Evolutionary conservation across 148 eudicot genomes (phyloP), one percentile per base, ranked within the genome.

Genomic region (Talinum fruticosum): DNA sequence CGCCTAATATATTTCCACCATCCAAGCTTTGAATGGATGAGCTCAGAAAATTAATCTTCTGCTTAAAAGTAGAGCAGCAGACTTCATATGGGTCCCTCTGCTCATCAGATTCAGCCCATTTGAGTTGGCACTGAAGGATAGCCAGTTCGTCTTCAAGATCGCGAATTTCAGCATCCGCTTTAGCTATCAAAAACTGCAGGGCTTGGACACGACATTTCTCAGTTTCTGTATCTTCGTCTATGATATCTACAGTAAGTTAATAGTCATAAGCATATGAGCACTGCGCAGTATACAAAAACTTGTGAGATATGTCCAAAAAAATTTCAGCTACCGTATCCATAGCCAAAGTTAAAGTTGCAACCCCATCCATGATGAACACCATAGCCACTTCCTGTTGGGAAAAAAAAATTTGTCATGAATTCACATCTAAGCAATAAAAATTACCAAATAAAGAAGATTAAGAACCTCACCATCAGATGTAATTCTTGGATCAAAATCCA

Each of bases 101-200:
- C 41, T 76, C 71, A 73, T 71, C 71, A 41, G 70, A 66, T 61
- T 89, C 84, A 59, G 82, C 76, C 88, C 88, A 90, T 53, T 83
- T 85, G 54, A 87, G 88, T 76, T 88, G 92, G 79, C 87, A 82
- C 44, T 82, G 83, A 23, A 89, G 89, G 82, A 85, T 84, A 51
- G 85, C 72, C 65, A 90, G 32, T 80, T 89, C 90, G 78, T 93
- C 87, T 86, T 89, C 95, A 79, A 88, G 90, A 76, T 89, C 85
- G 57, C 71, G 68, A 78, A 90, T 87, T 66, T 93, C 95, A 66
- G 75, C 66, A 86, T 93, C 90, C 81, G 91, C 93, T 77, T 87
- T 84, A 23, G 82, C 76, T 19, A 87, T 77, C 84, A 87, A 74
- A 79, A 70, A 71, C 71, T 66, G 81, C 32, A 91, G 83, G 62